Percentiles rank a stretch among this genome's conserved stretches.
phyloP scores from a whole-genome alignment of 345 rosid genomes.

The Melastoma malabathricum region DNA sequence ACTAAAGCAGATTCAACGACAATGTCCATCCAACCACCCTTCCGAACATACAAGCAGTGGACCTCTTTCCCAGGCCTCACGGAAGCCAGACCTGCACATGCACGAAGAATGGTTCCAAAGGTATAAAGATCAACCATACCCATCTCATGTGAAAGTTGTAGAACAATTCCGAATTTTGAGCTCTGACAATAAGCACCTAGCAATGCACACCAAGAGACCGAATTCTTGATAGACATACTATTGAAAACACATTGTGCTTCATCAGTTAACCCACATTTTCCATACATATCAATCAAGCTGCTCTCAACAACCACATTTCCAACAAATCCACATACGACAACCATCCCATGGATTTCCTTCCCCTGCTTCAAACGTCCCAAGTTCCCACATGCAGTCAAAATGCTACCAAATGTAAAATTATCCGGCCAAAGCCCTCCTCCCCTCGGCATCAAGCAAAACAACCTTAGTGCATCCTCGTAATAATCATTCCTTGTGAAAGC shows the following conservation, averaged over 20 bases:
- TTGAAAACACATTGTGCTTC: constrained; percentile 53
- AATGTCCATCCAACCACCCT: constrained; percentile 57
- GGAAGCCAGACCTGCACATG: constrained; percentile 74
- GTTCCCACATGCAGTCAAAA: constrained; percentile 75
- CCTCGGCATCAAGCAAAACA: constrained; percentile 46
- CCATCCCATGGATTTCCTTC: constrained; percentile 60
- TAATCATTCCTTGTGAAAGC: constrained; percentile 49
- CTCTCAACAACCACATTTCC: constrained; percentile 63
- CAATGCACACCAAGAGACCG: constrained; percentile 75
- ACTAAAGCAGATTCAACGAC: constrained; percentile 81
- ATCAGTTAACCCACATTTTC: constrained; percentile 50
- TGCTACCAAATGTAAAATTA: constrained; percentile 60
- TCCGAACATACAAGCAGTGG: constrained; percentile 75
- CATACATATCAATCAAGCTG: constrained; percentile 90
- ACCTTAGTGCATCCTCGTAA: constrained; percentile 36
- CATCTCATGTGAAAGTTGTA: constrained; percentile 47
- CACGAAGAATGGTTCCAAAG: constrained; percentile 77
- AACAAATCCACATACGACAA: constrained; percentile 31
- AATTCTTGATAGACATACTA: constrained; percentile 52
- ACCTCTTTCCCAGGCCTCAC: constrained; percentile 72
- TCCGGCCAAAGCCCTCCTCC: constrained; percentile 38
- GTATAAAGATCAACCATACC: constrained; percentile 47
- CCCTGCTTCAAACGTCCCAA: constrained; percentile 60
- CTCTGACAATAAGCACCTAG: constrained; percentile 75
- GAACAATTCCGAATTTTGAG: constrained; percentile 41